Evolutionary conservation across 495 filamentous ascomycete species (phyloP), one percentile per base, ranked within the genome.

Genomic region (Hypomontagnella monticulosa): DNA sequence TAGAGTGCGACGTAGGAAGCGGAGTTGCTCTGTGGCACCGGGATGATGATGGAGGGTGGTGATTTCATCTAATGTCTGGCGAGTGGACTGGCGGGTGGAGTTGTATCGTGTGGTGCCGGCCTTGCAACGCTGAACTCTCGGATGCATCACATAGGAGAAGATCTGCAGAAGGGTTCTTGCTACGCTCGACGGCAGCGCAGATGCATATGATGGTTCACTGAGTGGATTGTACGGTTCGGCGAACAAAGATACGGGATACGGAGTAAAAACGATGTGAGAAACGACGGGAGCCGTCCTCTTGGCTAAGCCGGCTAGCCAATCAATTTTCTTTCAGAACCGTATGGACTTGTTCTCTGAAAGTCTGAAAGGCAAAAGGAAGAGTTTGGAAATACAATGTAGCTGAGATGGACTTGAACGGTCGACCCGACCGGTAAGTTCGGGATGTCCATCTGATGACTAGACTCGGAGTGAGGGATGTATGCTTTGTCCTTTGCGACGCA

Each of bases 1-100:
- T 50, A 27, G 49, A 51, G 62, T 63, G 55, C 61, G 47, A 66
- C 62, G 52, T 42, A 54, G 38, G 44, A 51, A 66, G 61, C 61
- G 56, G 66, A 64, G 61, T 40, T 37, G 56, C 56, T 46, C 16
- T 52, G 56, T 47, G 11, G 37, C 38, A 42, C 41, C 15, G 37
- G 33, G 20, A 16, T 23, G 32, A 16, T 53, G 23, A 58, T 27
- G 46, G 27, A 58, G 62, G 53, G 42, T 66, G 15, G 47, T 52
- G 66, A 64, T 63, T 61, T 69, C 59, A 63, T 69, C 37, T 61
- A 63, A 51, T 27, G 30, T 16, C 41, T 32, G 27, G 30, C 23
- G 50, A 50, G 40, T 60, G 50, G 48, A 54, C 41, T 32, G 27
- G 30, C 23, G 50, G 55, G 40, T 60, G 50, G 48, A 54, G 50